Conservation (phyloP, 2,329 filamentous ascomycete species). For the Penicillium hordei region DNA sequence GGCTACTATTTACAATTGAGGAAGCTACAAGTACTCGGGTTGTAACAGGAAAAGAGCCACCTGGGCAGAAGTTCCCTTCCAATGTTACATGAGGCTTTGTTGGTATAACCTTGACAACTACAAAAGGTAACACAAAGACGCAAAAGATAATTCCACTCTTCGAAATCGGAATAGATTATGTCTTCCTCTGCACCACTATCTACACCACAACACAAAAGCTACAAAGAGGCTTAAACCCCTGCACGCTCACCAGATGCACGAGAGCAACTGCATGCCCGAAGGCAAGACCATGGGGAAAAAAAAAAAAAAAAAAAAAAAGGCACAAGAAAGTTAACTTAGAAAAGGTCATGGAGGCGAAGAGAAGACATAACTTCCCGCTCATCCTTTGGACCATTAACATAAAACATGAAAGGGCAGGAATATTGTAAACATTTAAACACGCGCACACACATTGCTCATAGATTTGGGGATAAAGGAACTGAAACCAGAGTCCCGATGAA, state of each 20-base stretch:
- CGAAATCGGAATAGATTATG: not conserved
- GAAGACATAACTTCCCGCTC: constrained; percentile 6
- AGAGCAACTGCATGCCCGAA: not conserved
- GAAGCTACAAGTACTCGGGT: no score
- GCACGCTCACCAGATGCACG: not conserved
- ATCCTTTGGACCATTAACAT: not conserved
- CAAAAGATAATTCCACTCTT: not conserved
- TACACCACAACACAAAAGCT: constrained; percentile 1
- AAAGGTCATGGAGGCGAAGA: not conserved
- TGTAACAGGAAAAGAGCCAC: no score
- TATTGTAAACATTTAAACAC: constrained; percentile 7
- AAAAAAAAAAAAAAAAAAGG: not conserved
- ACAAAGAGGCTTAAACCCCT: not conserved
- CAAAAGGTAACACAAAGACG: not conserved
- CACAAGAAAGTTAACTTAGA: not conserved
- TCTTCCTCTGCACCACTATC: not conserved
- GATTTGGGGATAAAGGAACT: not conserved
- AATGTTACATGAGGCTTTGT: no score
- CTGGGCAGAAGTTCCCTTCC: no score
- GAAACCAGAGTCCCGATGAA: not conserved
- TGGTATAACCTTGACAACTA: not conserved
- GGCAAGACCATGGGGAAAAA: not conserved
- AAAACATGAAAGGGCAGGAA: not conserved
- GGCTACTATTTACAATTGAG: no score
- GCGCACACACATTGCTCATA: constrained; percentile 8